phyloP scores from a whole-genome alignment of 768 basidiomycete species.

The Amanita polypyramis region DNA sequence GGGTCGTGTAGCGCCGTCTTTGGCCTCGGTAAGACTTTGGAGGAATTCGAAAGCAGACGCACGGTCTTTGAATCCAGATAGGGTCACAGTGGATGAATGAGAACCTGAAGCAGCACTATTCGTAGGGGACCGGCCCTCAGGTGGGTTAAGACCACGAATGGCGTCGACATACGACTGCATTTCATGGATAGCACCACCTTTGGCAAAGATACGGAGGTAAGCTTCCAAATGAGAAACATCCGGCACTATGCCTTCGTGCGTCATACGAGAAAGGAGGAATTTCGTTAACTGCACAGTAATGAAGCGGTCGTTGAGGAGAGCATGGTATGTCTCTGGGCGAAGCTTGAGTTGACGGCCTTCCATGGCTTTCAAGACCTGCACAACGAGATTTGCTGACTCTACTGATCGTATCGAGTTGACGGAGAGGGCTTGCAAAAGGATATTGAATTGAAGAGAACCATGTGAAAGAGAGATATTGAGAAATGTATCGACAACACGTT shows the following conservation, averaged over 20 bases:
- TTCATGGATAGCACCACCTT: conserved; percentile 31
- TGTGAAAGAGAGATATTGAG: conserved; percentile 23
- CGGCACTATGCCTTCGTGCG: conserved; percentile 27
- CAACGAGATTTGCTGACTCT: conserved; percentile 26
- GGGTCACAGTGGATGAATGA: conserved; percentile 31
- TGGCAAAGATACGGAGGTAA: conserved; percentile 36
- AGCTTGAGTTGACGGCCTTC: conserved; percentile 31
- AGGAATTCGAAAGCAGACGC: conserved; percentile 40
- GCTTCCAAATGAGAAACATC: conserved; percentile 34
- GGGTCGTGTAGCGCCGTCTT: neutral
- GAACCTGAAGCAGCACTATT: too few relatives aligned
- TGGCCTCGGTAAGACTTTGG: conserved; percentile 16
- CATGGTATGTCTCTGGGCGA: conserved; percentile 28
- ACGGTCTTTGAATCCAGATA: conserved; percentile 30
- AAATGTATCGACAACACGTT: conserved; percentile 31
- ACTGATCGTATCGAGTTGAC: conserved; percentile 27
- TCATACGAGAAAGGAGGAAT: conserved; percentile 33
- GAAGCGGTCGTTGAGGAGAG: conserved; percentile 38
- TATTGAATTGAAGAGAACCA: conserved; percentile 33
- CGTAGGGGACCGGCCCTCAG: neutral
- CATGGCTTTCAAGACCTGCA: conserved; percentile 37
- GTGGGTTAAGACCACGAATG: conserved; percentile 16
- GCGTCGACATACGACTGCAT: conserved; percentile 28
- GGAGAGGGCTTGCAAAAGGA: conserved; percentile 41
- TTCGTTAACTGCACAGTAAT: conserved; percentile 40